Evolutionary conservation across 2,329 filamentous ascomycete genomes (phyloP).

Genomic region (Sphaerostilbella broomeana): DNA sequence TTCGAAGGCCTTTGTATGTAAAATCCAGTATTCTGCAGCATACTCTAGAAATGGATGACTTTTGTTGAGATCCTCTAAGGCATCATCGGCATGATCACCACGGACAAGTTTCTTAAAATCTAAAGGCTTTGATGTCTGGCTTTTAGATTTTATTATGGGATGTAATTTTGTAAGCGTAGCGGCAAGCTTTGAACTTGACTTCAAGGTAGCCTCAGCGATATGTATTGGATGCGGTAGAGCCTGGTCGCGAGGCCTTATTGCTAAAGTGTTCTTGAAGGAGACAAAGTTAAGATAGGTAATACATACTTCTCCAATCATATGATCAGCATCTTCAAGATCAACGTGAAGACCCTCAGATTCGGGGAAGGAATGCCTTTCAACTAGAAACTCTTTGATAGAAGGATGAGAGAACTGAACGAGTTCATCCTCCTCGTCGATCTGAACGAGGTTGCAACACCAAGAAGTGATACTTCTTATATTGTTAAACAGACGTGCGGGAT

Average conservation of each 20-base stretch:
- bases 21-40: slow-evolving; percentile 10
- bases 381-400: slow-evolving; percentile 26
- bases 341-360: slow-evolving; percentile 15
- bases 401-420: slow-evolving; percentile 30
- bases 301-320: slow-evolving; percentile 29
- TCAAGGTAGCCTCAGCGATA: background rate
- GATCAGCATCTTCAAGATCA: slow-evolving; percentile 21
- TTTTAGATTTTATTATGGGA: background rate
- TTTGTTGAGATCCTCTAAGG: background rate
- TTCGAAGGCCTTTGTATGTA: slow-evolving; percentile 6
- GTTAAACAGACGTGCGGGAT: slow-evolving; percentile 21
- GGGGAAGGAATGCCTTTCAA: background rate
- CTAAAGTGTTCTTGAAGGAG: slow-evolving; percentile 30
- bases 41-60: slow-evolving; percentile 13
- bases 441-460: slow-evolving; percentile 30
- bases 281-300: slow-evolving; percentile 34
- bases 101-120: background rate
- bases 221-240: background rate
- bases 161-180: background rate
- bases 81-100: background rate
- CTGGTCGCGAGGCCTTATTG: background rate
- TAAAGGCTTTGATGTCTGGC: background rate
- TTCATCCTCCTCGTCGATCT: slow-evolving; percentile 24
- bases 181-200: background rate
- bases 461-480: slow-evolving; percentile 21